phyloP scores from a whole-genome alignment of 495 filamentous ascomycete species.

The Pyronema omphalodes region DNA sequence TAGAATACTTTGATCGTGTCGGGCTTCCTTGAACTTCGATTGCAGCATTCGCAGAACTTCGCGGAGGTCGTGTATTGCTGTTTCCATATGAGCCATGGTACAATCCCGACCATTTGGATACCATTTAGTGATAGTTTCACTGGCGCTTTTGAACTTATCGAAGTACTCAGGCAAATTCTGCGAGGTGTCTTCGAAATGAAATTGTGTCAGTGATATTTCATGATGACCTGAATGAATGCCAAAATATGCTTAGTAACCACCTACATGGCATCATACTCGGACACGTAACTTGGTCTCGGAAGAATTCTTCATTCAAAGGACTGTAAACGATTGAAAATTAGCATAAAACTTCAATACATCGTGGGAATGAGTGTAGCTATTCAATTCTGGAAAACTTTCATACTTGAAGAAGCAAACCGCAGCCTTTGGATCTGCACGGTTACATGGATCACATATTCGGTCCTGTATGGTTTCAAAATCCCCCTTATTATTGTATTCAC shows the following conservation, averaged over 20 bases:
- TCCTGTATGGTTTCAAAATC: neutral
- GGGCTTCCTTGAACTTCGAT: neutral
- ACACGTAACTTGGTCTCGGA: too few species aligned
- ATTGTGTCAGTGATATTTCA: too few species aligned
- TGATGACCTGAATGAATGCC: too few species aligned
- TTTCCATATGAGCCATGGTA: neutral
- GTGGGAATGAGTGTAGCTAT: too few species aligned
- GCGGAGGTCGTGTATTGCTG: neutral
- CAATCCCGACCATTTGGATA: neutral
- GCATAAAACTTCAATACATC: too few species aligned
- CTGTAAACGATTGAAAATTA: too few species aligned
- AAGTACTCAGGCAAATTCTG: neutral
- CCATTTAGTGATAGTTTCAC: neutral
- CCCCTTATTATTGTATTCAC: neutral
- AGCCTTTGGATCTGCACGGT: neutral
- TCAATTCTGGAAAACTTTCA: too few species aligned
- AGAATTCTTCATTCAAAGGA: too few species aligned
- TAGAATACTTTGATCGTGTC: neutral
- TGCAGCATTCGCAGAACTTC: neutral
- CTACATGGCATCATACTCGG: too few species aligned
- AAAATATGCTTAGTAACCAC: too few species aligned
- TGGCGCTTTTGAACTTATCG: neutral
- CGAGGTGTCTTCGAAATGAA: neutral
- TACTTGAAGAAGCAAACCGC: neutral
- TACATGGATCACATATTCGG: neutral